phyloP scores from a whole-genome alignment of 1,139 yeast genomes.

The Magnusiomyces sp. region DNA sequence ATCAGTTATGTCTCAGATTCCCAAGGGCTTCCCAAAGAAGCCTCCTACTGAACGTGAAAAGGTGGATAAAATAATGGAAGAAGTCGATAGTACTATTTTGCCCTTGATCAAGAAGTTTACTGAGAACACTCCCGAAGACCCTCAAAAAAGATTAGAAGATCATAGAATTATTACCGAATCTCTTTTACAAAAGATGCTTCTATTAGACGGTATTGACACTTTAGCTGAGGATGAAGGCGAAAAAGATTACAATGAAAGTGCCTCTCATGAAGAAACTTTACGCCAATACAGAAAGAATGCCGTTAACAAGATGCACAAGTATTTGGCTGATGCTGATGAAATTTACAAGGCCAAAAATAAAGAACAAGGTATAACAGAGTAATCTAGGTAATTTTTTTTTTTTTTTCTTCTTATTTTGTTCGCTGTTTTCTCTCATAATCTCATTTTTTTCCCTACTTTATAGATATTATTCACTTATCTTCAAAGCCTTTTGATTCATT shows the following conservation, averaged over 20 bases:
- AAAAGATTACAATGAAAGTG: too few species aligned
- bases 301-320: conserved; percentile 31
- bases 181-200: conserved; percentile 33
- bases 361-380: neutral
- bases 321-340: conserved; percentile 29
- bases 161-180: conserved; percentile 33
- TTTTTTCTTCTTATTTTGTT: too few species aligned
- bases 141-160: conserved; percentile 25
- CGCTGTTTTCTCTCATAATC: too few species aligned
- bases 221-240: conserved; percentile 20
- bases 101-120: conserved; percentile 27
- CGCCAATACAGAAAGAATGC: conserved; percentile 33
- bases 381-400: too few species aligned
- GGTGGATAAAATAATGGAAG: conserved; percentile 24
- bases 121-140: conserved; percentile 19
- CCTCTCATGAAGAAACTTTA: conserved; percentile 13
- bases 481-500: too few species aligned
- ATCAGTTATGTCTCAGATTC: neutral
- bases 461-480: too few species aligned
- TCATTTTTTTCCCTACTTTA: too few species aligned
- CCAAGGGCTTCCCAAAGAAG: neutral
- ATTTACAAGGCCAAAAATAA: conserved; percentile 11
- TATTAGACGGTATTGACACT: conserved; percentile 35
- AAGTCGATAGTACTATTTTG: conserved; percentile 26
- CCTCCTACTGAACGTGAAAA: conserved; percentile 27